phyloP scores from a whole-genome alignment of 163 green algal species.

The Chlamydomonas reinhardtii region DNA sequence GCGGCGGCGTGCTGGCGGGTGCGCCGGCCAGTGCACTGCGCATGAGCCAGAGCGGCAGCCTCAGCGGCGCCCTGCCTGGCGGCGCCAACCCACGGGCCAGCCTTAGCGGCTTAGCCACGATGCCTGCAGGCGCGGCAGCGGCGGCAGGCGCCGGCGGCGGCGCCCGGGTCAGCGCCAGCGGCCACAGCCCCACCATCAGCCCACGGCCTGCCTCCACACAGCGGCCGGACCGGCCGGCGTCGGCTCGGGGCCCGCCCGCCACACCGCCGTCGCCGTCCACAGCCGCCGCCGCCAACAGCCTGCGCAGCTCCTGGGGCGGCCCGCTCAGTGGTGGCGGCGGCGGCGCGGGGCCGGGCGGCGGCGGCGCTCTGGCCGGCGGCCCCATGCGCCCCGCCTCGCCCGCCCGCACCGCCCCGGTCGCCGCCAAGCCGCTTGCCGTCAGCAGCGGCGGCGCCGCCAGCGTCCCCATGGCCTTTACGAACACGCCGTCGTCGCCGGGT shows the following conservation, averaged over 20 bases:
- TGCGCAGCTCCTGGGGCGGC: slow-evolving; percentile 17
- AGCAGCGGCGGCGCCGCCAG: too few relatives aligned
- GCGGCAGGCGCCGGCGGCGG: not conserved
- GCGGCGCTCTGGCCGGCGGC: not conserved
- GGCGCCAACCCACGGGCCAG: not conserved
- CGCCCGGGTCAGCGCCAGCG: not conserved
- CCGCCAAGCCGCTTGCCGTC: not conserved
- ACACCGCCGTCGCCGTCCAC: not conserved
- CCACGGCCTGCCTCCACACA: not conserved
- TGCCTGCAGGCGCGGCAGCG: not conserved
- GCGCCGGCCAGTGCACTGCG: not conserved
- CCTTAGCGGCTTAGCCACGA: not conserved
- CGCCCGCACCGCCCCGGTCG: not conserved
- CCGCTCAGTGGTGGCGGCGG: not conserved
- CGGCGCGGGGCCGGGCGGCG: not conserved
- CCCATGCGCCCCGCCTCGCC: not conserved
- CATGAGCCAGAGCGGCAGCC: not conserved
- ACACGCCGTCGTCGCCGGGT: not conserved
- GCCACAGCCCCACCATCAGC: not conserved
- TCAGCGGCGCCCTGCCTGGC: not conserved
- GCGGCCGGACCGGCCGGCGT: not conserved
- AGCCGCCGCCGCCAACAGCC: not conserved
- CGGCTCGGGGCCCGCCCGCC: not conserved
- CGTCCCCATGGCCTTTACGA: too few relatives aligned
- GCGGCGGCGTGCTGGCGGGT: not conserved